Evolutionary conservation across 805 yeast genomes (phyloP), one percentile per base, ranked within the genome.

Genomic region (Teunomyces panamensis): DNA sequence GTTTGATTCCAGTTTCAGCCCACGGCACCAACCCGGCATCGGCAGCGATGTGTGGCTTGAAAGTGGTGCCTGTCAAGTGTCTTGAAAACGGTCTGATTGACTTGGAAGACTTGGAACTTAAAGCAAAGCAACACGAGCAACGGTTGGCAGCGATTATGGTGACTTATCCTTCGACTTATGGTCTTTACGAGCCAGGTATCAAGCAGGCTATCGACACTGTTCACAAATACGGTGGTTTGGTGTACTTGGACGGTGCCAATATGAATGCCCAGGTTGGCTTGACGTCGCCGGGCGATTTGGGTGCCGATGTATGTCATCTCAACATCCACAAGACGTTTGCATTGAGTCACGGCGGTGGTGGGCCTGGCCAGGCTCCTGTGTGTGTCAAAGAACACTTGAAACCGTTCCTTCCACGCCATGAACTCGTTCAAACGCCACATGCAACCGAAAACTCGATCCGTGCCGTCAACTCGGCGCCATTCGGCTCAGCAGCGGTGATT

Each of bases 1-100:
- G 97, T 68, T 77, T 94, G 63, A 94, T 94, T 58, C 99, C 99
- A 4, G 96, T 92, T 3, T 84, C 94, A 59, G 99, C 99, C 1
- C 99, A 94, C 63, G 99, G 99, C 49, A 94, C 99, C 13, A 94
- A 94, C 64, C 99, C 99, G 20, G 99, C 99, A 0, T 89, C 97
- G 39, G 98, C 99, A 14, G 89, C 96, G 14, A 94, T 94, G 96
- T 85, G 95, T 57, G 97, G 97, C 32, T 72, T 94, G 69, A 89
- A 88, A 67, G 98, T 94, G 41, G 89, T 94, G 16, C 85, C 97
- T 4, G 89, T 94, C 41, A 89, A 90, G 65, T 94, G 99, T 73
- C 71, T 85, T 47, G 64, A 75, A 10, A 82, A 90, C 60, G 99
- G 99, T 46, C 88, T 94, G 48, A 80, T 94, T 48, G 97, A 94